A percentile compares a stretch with the other conserved stretches of the same genome.
Evolutionary conservation across 2,329 filamentous ascomycete species (phyloP).

Genomic region (Hyphodiscus sp.): DNA sequence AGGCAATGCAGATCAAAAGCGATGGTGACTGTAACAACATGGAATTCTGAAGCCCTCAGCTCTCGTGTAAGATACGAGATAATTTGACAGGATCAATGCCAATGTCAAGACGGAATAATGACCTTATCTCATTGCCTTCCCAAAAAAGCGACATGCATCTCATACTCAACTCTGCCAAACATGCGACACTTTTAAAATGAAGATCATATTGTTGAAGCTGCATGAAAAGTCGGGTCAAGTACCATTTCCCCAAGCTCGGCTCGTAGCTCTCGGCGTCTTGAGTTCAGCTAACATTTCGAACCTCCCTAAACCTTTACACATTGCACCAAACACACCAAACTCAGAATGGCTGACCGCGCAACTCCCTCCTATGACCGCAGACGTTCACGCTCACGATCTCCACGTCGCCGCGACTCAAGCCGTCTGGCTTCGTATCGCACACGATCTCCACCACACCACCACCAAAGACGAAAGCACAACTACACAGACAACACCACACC

Average conservation of each 20-base stretch:
- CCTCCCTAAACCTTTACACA: background rate
- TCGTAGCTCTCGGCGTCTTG: background rate
- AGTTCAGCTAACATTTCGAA: background rate
- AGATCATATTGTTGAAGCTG: too few relatives aligned
- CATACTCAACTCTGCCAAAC: too few relatives aligned
- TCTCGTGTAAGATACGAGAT: background rate
- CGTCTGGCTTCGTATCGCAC: conserved; percentile 12
- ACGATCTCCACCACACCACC: conserved; percentile 17
- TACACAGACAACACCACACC: conserved; percentile 25
- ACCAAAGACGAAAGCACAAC: conserved; percentile 27
- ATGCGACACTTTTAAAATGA: too few relatives aligned
- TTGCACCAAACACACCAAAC: background rate
- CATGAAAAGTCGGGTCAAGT: too few relatives aligned
- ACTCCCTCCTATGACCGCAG: background rate
- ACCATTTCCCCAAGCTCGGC: too few relatives aligned
- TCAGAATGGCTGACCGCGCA: conserved; percentile 4
- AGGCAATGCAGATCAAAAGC: conserved; percentile 18
- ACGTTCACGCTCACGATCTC: conserved; percentile 9
- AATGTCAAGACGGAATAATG: too few relatives aligned
- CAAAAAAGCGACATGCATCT: too few relatives aligned
- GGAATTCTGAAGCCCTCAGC: too few relatives aligned
- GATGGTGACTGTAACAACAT: conserved; percentile 14
- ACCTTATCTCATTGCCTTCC: too few relatives aligned
- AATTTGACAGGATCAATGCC: background rate
- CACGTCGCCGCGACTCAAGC: conserved; percentile 5